A percentile compares a stretch with the other conserved stretches of the same genome.
Conservation (phyloP, 176 grass and related monocot genomes). For the Urochloa ruziziensis region DNA sequence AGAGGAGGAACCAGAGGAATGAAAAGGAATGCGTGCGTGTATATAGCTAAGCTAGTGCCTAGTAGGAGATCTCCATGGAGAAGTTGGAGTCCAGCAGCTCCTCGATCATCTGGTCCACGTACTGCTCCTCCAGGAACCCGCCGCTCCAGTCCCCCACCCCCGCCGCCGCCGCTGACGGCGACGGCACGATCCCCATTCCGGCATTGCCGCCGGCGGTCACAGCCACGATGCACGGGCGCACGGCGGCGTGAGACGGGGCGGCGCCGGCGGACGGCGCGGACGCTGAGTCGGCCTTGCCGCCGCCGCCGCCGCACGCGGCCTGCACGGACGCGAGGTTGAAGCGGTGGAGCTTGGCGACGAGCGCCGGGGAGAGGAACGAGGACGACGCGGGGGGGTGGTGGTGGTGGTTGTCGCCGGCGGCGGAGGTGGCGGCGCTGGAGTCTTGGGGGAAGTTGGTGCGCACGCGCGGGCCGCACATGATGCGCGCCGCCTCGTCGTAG, state of each 20-base stretch:
- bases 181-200: neutral
- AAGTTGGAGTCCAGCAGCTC: slow-evolving; percentile 90
- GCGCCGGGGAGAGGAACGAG: slow-evolving; percentile 64
- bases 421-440: neutral
- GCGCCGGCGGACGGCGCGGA: neutral
- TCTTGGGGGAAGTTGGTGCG: slow-evolving; percentile 81
- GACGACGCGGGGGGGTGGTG: neutral
- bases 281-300: neutral
- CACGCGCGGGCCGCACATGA: slow-evolving; percentile 83
- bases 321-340: slow-evolving; percentile 72
- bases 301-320: slow-evolving; percentile 27
- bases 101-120: slow-evolving; percentile 98
- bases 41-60: neutral
- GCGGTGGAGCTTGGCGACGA: slow-evolving; percentile 83
- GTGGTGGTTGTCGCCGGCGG: neutral
- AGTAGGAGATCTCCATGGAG: slow-evolving; percentile 89
- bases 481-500: slow-evolving; percentile 92
- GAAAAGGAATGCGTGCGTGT: neutral
- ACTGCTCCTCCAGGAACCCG: slow-evolving; percentile 74
- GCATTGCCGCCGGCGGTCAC: slow-evolving; percentile 4
- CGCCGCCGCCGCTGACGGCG: neutral
- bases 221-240: neutral
- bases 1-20: neutral
- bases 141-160: slow-evolving; percentile 29
- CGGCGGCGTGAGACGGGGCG: neutral